Conservation (phyloP, 352 stramenopile genomes). For the Phytophthora nicotianae region DNA sequence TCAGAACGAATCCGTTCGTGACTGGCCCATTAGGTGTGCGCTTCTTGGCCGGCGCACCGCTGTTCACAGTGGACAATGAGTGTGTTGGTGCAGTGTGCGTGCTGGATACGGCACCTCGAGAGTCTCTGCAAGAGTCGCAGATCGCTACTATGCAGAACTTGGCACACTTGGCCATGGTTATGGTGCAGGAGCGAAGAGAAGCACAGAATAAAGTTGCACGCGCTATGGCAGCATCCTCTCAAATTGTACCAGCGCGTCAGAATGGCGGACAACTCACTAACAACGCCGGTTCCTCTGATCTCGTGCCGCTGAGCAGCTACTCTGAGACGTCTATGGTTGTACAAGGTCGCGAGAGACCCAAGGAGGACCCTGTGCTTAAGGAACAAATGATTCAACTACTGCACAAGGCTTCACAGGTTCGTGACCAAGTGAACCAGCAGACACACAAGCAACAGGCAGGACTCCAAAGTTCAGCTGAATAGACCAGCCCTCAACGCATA, state of each 20-base stretch:
- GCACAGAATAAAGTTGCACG: constrained; percentile 60
- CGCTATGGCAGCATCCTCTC: constrained; percentile 45
- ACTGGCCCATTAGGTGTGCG: constrained; percentile 90
- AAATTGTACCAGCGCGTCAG: constrained; percentile 47
- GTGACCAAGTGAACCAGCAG: constrained; percentile 71
- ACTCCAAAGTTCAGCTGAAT: constrained; percentile 78
- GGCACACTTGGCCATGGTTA: constrained; percentile 84
- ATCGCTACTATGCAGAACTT: constrained; percentile 88
- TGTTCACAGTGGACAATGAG: constrained; percentile 87
- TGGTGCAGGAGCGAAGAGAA: constrained; percentile 84
- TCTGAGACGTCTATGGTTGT: constrained; percentile 55
- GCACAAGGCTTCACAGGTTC: constrained; percentile 82
- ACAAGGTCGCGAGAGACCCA: constrained; percentile 42
- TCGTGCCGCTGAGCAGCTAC: constrained; percentile 76
- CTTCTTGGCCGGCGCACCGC: constrained; percentile 93
- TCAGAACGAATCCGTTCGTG: constrained; percentile 90
- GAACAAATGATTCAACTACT: constrained; percentile 89
- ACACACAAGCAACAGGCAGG: constrained; percentile 64
- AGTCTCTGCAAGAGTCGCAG: constrained; percentile 70
- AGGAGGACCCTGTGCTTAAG: constrained; percentile 78
- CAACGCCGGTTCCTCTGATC: constrained; percentile 54
- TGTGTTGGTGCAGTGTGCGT: constrained; percentile 83
- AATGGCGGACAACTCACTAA: constrained; percentile 21
- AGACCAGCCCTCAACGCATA: constrained; percentile 23
- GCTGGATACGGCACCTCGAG: constrained; percentile 73